Base-by-base conservation (phyloP, 768 basidiomycete species). In the Tulasnella sp. region DNA sequence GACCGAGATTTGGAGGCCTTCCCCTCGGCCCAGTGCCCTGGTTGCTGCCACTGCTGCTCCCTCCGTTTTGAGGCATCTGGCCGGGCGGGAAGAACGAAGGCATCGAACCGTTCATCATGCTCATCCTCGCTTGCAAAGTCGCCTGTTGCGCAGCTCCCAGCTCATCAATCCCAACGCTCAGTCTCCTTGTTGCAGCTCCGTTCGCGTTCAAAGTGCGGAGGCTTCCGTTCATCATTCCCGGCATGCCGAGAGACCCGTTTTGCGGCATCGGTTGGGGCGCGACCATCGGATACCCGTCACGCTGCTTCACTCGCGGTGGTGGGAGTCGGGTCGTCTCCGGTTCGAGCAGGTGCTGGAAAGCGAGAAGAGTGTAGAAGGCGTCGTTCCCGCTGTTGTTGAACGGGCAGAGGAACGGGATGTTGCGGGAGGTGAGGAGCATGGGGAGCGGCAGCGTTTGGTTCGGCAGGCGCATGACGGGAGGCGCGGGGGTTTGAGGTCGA, bases 351-450 rank as follows among this genome's bases (percentile, higher is more conserved):
- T 90, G 87, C 83, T 96, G 94, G 42, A 95, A 87, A 18, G 88
- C 90, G 60, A 93, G 90, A 41, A 96, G 89, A 76, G 87, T 86
- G 87, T 93, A 87, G 83, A 93, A 90, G 4, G 94, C 92, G 81
- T 94, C 92, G 84, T 96, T 96, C 20, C 94, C 94, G n/a, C 94
- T 87, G 83, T 95, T 94, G 84, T 93, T 90, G 40, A 78, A 78
- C 18, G 78, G 80, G 80, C 89, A 90, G 81, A 84, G 84, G 76
- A 85, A 60, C 83, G 85, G 84, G 76, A 89, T 83, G 24, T 89
- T 88, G 48, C 93, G 87, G 5, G 93, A 92, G 78, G 87, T 89
- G n/a, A 95, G 85, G 54, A 93, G 85, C 82, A 88, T 89, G 16
- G 90, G 88, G 1, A 95, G 89, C 31, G 91, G 91, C n/a, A 95